Conservation (phyloP, 768 basidiomycete species). For the Mycena metata region DNA sequence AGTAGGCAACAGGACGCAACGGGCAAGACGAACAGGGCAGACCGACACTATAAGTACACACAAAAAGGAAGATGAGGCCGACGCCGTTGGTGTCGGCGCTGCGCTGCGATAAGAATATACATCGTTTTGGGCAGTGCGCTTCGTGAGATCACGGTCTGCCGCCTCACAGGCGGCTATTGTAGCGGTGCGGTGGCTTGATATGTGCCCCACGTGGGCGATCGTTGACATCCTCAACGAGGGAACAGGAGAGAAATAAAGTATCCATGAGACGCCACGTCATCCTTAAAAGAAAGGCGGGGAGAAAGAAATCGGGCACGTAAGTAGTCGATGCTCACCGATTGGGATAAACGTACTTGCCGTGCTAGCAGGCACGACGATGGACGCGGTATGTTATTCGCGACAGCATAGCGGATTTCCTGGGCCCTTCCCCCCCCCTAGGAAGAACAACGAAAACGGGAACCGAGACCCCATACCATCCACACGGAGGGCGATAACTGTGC, state of each 20-base stretch:
- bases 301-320: neutral
- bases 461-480: neutral
- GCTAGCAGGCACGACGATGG: neutral
- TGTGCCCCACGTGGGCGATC: neutral
- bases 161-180: too few relatives aligned
- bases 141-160: too few relatives aligned
- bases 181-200: too few relatives aligned
- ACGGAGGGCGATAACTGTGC: neutral
- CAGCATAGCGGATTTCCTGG: neutral
- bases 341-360: neutral
- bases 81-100: too few relatives aligned
- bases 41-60: too few relatives aligned
- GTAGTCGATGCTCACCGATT: neutral
- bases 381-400: neutral
- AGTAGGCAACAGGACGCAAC: too few relatives aligned
- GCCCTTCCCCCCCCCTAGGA: neutral
- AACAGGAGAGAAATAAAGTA: neutral
- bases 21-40: too few relatives aligned
- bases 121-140: too few relatives aligned
- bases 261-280: neutral
- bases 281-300: neutral
- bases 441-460: neutral
- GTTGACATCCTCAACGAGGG: neutral
- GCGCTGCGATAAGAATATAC: too few relatives aligned
- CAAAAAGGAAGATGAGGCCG: too few relatives aligned